Conservation (phyloP, 768 basidiomycete genomes). For the Ramaria sp. region DNA sequence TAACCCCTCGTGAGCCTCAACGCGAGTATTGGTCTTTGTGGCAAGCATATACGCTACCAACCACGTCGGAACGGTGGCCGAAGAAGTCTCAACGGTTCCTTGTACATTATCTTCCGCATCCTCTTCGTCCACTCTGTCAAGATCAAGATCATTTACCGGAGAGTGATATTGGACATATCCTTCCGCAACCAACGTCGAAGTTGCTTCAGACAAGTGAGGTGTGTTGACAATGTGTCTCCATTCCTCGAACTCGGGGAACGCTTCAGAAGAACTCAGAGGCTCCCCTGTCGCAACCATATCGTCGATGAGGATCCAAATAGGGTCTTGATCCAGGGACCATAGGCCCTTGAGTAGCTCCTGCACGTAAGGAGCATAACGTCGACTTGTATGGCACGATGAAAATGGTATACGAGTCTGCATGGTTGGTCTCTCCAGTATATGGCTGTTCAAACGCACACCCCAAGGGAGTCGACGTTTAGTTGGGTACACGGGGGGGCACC, state of each 20-base stretch:
- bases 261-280: neutral
- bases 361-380: neutral
- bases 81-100: neutral
- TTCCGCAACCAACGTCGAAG: neutral
- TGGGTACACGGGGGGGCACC: neutral
- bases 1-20: neutral
- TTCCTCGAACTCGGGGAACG: conserved; percentile 2
- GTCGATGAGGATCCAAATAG: conserved; percentile 2
- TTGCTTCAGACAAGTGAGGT: neutral
- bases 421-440: neutral
- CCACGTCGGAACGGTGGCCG: neutral
- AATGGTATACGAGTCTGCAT: neutral
- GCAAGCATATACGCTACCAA: neutral
- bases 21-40: neutral
- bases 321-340: conserved; percentile 1
- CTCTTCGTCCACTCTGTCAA: neutral
- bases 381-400: neutral
- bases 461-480: neutral
- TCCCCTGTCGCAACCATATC: neutral
- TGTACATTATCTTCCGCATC: neutral
- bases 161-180: neutral
- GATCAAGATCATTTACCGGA: neutral
- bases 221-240: conserved; percentile 1
- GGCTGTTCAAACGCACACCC: neutral
- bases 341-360: conserved; percentile 1